Conservation (phyloP, 2,329 filamentous ascomycete genomes). For the Pestalotiopsis sp. region DNA sequence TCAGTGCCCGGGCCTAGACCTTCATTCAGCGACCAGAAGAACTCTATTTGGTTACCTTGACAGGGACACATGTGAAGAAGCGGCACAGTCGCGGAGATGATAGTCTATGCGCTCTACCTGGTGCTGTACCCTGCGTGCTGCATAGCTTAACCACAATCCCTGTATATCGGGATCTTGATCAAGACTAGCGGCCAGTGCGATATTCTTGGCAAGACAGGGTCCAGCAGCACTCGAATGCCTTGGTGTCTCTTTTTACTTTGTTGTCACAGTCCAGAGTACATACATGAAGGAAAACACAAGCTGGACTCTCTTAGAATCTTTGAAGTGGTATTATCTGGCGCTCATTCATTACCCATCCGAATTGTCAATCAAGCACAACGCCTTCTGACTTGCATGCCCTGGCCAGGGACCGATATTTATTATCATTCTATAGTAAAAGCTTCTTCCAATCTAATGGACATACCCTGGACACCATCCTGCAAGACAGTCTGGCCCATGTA, state of each 20-base stretch:
- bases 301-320: neutral
- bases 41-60: neutral
- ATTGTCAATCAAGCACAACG: neutral
- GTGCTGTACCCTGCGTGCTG: neutral
- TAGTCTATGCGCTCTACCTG: neutral
- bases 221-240: neutral
- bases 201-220: neutral
- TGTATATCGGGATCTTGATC: neutral
- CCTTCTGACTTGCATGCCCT: neutral
- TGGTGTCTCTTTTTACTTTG: neutral
- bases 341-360: neutral
- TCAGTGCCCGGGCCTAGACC: neutral
- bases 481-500: neutral
- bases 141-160: neutral
- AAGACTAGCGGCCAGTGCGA: neutral
- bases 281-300: neutral
- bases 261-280: too few species aligned
- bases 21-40: neutral
- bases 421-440: too few species aligned
- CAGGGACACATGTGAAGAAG: neutral
- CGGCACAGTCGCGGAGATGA: neutral
- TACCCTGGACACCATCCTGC: neutral
- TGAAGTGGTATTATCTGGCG: neutral
- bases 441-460: too few species aligned
- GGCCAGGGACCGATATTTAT: neutral